Percentiles rank a stretch among this genome's conserved stretches.
Conservation (phyloP, 345 rosid genomes). For the Erodium maritimum region DNA sequence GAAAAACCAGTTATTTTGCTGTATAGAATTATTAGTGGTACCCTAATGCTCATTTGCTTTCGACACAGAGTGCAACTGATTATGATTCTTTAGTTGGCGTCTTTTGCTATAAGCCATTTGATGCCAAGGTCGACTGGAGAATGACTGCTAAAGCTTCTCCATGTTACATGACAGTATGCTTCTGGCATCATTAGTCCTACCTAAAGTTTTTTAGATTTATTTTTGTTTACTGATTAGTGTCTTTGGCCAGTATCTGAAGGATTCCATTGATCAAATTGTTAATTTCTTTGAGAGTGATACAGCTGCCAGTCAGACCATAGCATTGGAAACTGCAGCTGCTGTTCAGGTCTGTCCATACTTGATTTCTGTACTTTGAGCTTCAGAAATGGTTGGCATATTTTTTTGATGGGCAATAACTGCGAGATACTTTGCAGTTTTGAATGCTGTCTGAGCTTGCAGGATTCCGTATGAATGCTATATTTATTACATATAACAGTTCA, state of each 20-base stretch:
- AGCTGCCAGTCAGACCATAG: constrained; percentile 78
- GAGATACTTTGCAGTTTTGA: background rate
- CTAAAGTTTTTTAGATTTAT: constrained; percentile 1
- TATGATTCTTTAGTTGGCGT: constrained; percentile 61
- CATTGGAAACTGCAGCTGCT: constrained; percentile 94
- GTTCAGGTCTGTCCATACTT: constrained; percentile 56
- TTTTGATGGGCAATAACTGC: too few relatives aligned
- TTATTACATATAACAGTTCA: background rate
- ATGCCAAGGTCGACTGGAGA: constrained; percentile 94
- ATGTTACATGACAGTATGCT: constrained; percentile 80
- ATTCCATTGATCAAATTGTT: constrained; percentile 56
- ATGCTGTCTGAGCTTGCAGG: background rate
- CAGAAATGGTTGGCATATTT: background rate
- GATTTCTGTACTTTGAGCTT: constrained; percentile 4
- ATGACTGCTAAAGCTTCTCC: constrained; percentile 92
- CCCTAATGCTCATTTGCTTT: constrained; percentile 8
- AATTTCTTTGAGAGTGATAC: constrained; percentile 75
- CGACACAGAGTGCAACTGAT: constrained; percentile 78
- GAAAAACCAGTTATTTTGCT: constrained; percentile 8
- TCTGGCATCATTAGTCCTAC: constrained; percentile 12
- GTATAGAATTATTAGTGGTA: constrained; percentile 8
- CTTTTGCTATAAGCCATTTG: constrained; percentile 91
- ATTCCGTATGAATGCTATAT: background rate
- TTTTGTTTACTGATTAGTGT: constrained; percentile 13
- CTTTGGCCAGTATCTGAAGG: constrained; percentile 74